These are phyloP conservation scores for Nakaseomyces nivariensis DNA, from an alignment of 1,139 yeast genomes.

Conservation along the genomic window DNA sequence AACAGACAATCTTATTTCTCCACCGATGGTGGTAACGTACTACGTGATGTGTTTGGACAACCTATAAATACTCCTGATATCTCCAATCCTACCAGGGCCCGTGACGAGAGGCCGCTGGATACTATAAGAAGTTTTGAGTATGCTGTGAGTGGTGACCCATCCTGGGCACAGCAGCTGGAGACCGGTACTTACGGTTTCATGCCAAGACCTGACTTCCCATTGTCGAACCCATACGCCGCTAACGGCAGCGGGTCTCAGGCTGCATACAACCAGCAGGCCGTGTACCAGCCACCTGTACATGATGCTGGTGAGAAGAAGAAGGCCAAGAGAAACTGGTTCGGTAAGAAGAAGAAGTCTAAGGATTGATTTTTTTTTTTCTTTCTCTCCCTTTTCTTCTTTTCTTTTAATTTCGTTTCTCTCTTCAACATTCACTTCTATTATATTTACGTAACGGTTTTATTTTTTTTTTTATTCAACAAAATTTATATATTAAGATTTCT, in stretches of 20 bases:
- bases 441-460: neutral
- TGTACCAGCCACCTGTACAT: slow-evolving; percentile 48
- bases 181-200: slow-evolving; percentile 73
- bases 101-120: slow-evolving; percentile 94
- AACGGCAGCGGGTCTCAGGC: slow-evolving; percentile 32
- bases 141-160: slow-evolving; percentile 78
- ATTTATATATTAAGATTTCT: neutral
- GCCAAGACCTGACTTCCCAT: slow-evolving; percentile 47
- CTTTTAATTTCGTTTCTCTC: neutral
- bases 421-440: neutral
- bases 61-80: slow-evolving; percentile 67
- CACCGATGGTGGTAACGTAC: slow-evolving; percentile 25
- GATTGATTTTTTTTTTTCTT: neutral
- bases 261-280: slow-evolving; percentile 43
- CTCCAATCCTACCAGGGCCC: slow-evolving; percentile 83
- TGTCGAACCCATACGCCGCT: slow-evolving; percentile 44
- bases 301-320: slow-evolving; percentile 37
- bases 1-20: slow-evolving; percentile 23
- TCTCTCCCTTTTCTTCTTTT: too few relatives aligned
- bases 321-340: slow-evolving; percentile 64
- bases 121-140: slow-evolving; percentile 89
- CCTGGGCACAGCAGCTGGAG: slow-evolving; percentile 73
- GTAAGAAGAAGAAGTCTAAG: slow-evolving; percentile 44
- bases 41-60: slow-evolving; percentile 76
- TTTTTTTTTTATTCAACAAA: neutral